phyloP scores from a whole-genome alignment of 768 basidiomycete species.

The Pilatotrama ljubarskyi region DNA sequence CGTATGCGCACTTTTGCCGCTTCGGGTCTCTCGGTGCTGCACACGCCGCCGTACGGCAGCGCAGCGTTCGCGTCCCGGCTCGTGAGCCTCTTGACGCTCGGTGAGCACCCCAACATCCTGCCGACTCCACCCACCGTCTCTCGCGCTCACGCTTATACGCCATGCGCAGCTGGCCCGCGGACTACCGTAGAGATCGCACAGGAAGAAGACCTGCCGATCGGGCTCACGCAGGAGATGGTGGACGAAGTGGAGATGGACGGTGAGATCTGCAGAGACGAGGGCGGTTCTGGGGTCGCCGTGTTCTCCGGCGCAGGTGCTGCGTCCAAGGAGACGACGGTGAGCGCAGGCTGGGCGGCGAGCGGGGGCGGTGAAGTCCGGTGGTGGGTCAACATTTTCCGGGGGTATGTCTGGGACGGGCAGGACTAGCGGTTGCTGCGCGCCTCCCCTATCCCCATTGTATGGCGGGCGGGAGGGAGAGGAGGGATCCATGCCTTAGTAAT shows the following conservation, averaged over 20 bases:
- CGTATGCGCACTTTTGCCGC: conserved; percentile 60
- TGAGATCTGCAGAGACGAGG: conserved; percentile 77
- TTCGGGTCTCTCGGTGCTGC: conserved; percentile 78
- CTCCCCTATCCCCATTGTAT: too few relatives aligned
- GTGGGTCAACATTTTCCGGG: conserved; percentile 66
- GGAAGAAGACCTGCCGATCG: conserved; percentile 70
- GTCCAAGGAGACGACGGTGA: background rate
- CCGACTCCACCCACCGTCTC: background rate
- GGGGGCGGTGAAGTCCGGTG: conserved; percentile 63
- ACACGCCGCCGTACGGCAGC: conserved; percentile 76
- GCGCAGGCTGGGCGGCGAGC: conserved; percentile 10
- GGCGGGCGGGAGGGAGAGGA: too few relatives aligned
- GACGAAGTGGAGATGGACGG: conserved; percentile 70
- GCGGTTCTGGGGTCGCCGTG: conserved; percentile 31
- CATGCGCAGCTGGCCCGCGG: conserved; percentile 27
- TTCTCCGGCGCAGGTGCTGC: conserved; percentile 13
- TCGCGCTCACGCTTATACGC: background rate
- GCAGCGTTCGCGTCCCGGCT: conserved; percentile 70
- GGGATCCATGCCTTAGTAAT: too few relatives aligned
- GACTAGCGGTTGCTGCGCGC: conserved; percentile 9
- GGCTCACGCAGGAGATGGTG: conserved; percentile 78
- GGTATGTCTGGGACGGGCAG: conserved; percentile 78
- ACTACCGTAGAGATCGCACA: conserved; percentile 72
- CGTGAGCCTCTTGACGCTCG: conserved; percentile 49
- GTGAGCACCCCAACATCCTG: conserved; percentile 10